Percentiles rank a stretch among this genome's conserved stretches.
Evolutionary conservation across 140 eudicot species (phyloP).

Genomic region (Ambrosia hybrid): DNA sequence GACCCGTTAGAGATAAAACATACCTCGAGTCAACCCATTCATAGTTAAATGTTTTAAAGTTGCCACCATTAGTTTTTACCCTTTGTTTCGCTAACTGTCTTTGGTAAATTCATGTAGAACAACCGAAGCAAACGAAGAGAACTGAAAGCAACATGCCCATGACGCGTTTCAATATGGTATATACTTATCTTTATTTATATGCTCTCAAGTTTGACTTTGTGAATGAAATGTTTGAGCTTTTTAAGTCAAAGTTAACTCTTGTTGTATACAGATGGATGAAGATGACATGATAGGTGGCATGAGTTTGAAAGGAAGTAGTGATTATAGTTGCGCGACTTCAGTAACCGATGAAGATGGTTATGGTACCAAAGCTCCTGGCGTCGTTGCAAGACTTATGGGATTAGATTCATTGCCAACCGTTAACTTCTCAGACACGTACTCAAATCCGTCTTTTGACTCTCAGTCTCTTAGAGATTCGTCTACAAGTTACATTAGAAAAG

Average conservation of each 20-base stretch:
- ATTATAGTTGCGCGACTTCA: slow-evolving; percentile 86
- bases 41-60: not conserved
- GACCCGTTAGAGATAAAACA: slow-evolving; percentile 12
- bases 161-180: slow-evolving; percentile 61
- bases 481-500: slow-evolving; percentile 33
- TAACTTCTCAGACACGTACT: slow-evolving; percentile 53
- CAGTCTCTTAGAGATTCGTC: slow-evolving; percentile 54
- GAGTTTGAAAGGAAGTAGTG: slow-evolving; percentile 73
- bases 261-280: slow-evolving; percentile 55
- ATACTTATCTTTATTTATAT: not conserved
- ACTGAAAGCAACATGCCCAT: slow-evolving; percentile 64
- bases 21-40: not conserved
- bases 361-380: slow-evolving; percentile 74
- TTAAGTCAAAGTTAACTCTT: slow-evolving; percentile 15
- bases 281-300: slow-evolving; percentile 58
- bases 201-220: not conserved
- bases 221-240: slow-evolving; percentile 1
- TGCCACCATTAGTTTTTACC: not conserved
- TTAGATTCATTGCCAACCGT: slow-evolving; percentile 79
- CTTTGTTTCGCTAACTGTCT: not conserved
- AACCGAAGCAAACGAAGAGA: slow-evolving; percentile 80
- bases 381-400: slow-evolving; percentile 94
- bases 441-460: slow-evolving; percentile 58
- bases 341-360: slow-evolving; percentile 75
- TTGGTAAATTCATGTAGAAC: slow-evolving; percentile 45